Evolutionary conservation across 371 early-diverging fungal species (phyloP), one percentile per base, ranked within the genome.

Genomic region (Haplosporangium sp.): DNA sequence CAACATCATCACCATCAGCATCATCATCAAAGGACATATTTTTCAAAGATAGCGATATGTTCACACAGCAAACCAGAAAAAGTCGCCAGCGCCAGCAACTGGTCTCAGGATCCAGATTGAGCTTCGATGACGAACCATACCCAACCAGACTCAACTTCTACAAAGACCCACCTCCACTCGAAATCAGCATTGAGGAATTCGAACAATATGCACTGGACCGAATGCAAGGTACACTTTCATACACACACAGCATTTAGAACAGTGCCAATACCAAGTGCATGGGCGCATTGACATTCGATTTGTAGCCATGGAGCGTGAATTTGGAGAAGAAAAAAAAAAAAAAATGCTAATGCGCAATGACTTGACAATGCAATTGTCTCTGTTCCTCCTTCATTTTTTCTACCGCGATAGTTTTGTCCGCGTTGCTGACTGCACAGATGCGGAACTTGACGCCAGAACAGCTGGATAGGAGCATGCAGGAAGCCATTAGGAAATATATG

Each of bases 171-270:
- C 93, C 94, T 20, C 83, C 85, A 55, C 86, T 86, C 40, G 93
- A 96, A 66, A 89, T 98, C 72, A 94, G 91, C 59, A 90, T 97
- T 65, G 93, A 92, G 58, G 95, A 98, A 73, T 96, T 98, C 81
- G 98, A 98, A 82, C 72, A 80, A 18, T 95, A 86, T 83, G 97
- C 97, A 1, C 89, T 98, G 21, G 96, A 97, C 85, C 89, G 99
- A 52, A 91, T 98, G 59, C 93, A 93, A 82, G 93, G 93, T 86
- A 85, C 46, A n/a, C 40, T 37, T 48, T 14, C 54, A 62, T 14
- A 45, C 54, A n/a, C 20, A 10, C 50, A 5, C 50, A 18, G 29
- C 29, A 29, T 29, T 4, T 29, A 4, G 29, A 29, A 29, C 29
- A 29, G 29, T 29, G 29, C 29, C 4, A 29, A 29, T 29, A 4